Percentiles rank a stretch among this genome's conserved stretches.
These are phyloP conservation scores for Prunus mongolica DNA, from an alignment of 306 rosid genomes.

Conservation along the genomic window DNA sequence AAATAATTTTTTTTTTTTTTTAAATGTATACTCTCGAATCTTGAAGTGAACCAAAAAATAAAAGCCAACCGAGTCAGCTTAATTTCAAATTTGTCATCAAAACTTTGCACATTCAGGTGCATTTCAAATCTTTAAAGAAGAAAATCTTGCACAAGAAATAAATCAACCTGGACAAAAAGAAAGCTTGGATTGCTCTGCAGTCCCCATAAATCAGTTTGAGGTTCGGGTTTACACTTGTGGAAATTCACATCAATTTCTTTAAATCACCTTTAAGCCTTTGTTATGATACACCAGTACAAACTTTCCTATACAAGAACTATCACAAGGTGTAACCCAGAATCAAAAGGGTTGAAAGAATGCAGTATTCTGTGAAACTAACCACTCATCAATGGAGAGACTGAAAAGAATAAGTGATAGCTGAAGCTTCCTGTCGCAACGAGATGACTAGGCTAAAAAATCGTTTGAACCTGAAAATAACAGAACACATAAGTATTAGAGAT, in stretches of 20 bases:
- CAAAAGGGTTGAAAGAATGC: constrained; percentile 44
- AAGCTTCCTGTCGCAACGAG: constrained; percentile 1
- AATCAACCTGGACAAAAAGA: no score
- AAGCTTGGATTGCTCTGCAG: no score
- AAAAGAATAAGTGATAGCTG: neutral
- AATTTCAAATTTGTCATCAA: no score
- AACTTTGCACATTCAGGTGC: no score
- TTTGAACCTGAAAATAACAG: constrained; percentile 39
- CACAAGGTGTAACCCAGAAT: constrained; percentile 25
- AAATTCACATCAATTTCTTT: neutral
- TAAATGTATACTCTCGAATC: no score
- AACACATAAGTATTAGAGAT: neutral
- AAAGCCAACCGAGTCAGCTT: no score
- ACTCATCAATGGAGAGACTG: neutral
- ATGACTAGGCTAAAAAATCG: constrained; percentile 5
- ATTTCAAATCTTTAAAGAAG: no score
- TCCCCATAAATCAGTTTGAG: neutral
- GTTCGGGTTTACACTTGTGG: neutral
- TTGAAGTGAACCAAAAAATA: no score
- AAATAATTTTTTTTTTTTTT: no score
- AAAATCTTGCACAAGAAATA: no score
- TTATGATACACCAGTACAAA: constrained; percentile 4
- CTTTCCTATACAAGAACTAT: constrained; percentile 24
- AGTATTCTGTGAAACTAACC: neutral
- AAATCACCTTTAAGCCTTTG: neutral